Evolutionary conservation across 306 rosid species (phyloP).

Genomic region (Pyrus betulifolia): DNA sequence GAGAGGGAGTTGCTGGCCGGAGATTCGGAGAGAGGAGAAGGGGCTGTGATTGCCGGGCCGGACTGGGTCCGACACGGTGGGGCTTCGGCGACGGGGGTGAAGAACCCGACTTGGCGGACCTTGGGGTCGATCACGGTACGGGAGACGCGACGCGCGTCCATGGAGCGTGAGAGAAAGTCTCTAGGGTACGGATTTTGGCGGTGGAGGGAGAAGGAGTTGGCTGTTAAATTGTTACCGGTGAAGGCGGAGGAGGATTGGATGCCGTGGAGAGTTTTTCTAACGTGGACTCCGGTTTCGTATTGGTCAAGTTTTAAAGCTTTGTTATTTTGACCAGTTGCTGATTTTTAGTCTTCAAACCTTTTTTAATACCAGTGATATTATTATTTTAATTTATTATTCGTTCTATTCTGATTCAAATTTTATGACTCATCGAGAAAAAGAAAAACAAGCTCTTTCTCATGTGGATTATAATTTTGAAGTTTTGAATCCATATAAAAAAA

Average conservation of each 20-base stretch:
- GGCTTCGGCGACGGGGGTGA: constrained; percentile 42
- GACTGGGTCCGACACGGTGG: constrained; percentile 32
- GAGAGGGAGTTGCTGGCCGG: constrained; percentile 45
- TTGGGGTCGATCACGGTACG: constrained; percentile 53
- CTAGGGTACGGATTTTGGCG: background rate
- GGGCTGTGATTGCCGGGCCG: constrained; percentile 22
- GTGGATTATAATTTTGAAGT: no score
- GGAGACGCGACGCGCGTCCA: constrained; percentile 59
- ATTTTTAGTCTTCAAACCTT: no score
- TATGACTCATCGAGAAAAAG: no score
- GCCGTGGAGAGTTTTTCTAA: background rate
- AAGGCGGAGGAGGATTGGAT: background rate
- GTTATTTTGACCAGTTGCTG: background rate
- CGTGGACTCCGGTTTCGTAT: background rate
- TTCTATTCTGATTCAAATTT: no score
- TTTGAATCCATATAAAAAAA: no score
- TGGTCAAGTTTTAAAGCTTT: background rate
- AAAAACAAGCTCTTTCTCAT: no score
- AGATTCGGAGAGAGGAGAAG: constrained; percentile 20
- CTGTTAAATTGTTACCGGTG: background rate
- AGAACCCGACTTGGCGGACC: constrained; percentile 71
- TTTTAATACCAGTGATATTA: no score
- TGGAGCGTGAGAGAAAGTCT: constrained; percentile 19
- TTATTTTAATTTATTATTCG: no score
- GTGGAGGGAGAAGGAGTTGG: background rate